phyloP scores from a whole-genome alignment of 2,329 filamentous ascomycete species.

The Periconia macrospinosa region DNA sequence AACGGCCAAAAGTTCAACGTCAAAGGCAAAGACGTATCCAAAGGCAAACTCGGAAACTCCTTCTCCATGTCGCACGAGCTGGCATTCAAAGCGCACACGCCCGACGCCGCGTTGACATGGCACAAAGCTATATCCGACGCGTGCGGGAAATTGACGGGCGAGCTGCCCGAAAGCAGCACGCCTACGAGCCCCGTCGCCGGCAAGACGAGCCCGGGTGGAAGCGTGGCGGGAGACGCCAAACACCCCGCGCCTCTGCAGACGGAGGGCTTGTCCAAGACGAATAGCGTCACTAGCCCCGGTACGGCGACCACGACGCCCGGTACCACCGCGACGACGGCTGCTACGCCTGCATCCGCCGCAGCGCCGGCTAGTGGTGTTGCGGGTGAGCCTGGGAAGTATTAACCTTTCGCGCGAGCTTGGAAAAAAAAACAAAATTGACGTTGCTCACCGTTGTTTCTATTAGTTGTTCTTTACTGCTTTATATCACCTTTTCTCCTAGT shows the following conservation, averaged over 20 bases:
- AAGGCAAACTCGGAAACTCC: constrained; percentile 75
- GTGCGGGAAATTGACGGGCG: constrained; percentile 54
- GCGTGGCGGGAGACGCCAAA: constrained; percentile 10
- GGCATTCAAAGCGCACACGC: constrained; percentile 82
- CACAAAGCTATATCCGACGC: constrained; percentile 69
- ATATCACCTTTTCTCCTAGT: too few species aligned
- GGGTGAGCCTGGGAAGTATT: constrained; percentile 37
- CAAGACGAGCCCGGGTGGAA: background rate
- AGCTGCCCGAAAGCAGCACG: constrained; percentile 39
- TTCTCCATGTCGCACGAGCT: constrained; percentile 79
- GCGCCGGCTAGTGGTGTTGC: constrained; percentile 25
- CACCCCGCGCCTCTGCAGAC: constrained; percentile 37
- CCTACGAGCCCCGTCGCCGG: constrained; percentile 38
- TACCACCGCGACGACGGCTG: constrained; percentile 11
- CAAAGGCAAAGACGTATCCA: constrained; percentile 90
- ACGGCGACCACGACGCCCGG: constrained; percentile 6
- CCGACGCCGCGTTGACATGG: constrained; percentile 83
- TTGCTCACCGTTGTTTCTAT: too few species aligned
- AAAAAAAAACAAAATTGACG: background rate
- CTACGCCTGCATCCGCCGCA: constrained; percentile 11
- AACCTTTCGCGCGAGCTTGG: too few species aligned
- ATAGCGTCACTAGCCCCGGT: constrained; percentile 17
- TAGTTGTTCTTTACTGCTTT: too few species aligned
- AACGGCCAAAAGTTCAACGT: constrained; percentile 86
- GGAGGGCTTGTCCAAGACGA: constrained; percentile 28